These are phyloP conservation scores for Gastrodia elata DNA, from an alignment of 106 monocot species.

Conservation along the genomic window DNA sequence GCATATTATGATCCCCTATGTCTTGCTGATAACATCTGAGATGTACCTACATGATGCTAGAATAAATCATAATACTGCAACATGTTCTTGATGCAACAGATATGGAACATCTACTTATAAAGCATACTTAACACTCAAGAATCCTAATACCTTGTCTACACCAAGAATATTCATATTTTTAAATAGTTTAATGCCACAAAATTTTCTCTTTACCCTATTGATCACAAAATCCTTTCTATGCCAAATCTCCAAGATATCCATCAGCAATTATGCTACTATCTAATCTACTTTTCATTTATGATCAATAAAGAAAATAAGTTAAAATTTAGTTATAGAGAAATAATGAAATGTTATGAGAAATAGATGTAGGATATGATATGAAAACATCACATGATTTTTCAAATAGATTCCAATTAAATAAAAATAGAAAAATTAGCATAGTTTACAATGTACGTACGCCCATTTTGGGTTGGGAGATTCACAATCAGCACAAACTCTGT, in stretches of 20 bases:
- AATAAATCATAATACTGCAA: no score
- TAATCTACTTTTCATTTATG: neutral
- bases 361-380: neutral
- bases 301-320: neutral
- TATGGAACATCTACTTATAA: no score
- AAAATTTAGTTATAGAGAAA: neutral
- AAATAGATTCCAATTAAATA: neutral
- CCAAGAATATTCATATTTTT: no score
- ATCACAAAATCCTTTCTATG: neutral
- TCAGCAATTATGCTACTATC: neutral
- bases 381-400: neutral
- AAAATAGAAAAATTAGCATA: neutral
- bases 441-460: slow-evolving; percentile 48
- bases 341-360: neutral
- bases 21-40: no score
- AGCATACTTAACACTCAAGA: no score
- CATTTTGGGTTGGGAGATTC: slow-evolving; percentile 82
- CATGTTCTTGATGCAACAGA: no score
- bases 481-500: slow-evolving; percentile 80
- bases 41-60: no score
- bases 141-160: no score
- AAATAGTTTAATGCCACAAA: neutral
- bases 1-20: no score
- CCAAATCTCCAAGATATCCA: neutral
- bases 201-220: neutral